A percentile compares a stretch with the other conserved stretches of the same genome.
phyloP scores from a whole-genome alignment of 2,329 filamentous ascomycete species.

The Xylaria sp. region DNA sequence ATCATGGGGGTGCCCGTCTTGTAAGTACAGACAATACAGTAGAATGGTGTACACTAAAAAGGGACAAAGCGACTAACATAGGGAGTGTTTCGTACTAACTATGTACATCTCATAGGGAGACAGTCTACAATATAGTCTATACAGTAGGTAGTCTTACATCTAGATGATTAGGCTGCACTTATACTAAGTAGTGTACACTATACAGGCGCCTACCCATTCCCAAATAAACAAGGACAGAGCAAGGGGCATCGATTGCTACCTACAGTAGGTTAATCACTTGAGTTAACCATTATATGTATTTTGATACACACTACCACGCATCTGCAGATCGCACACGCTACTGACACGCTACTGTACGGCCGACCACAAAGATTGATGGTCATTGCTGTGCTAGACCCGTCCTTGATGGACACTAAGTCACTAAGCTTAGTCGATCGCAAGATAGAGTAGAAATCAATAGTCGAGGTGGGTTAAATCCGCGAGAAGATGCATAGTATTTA shows the following conservation, averaged over 20 bases:
- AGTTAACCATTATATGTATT: no score
- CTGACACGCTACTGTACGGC: not conserved
- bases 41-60: no score
- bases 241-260: not conserved
- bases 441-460: not conserved
- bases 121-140: no score
- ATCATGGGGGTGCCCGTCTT: not conserved
- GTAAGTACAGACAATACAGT: not conserved
- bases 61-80: no score
- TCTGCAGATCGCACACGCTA: slow-evolving; percentile 20
- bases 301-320: slow-evolving; percentile 2
- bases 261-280: no score
- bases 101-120: no score
- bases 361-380: not conserved
- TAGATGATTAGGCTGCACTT: not conserved
- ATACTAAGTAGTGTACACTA: no score
- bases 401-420: not conserved
- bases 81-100: no score
- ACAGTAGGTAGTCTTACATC: not conserved
- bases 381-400: not conserved
- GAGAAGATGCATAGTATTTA: not conserved
- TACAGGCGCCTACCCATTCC: not conserved
- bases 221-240: not conserved
- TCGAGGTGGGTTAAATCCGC: not conserved
- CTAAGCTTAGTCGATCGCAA: not conserved